A percentile compares a stretch with the other conserved stretches of the same genome.
These are phyloP conservation scores for Candida quercuum DNA, from an alignment of 805 yeast genomes.

Conservation along the genomic window DNA sequence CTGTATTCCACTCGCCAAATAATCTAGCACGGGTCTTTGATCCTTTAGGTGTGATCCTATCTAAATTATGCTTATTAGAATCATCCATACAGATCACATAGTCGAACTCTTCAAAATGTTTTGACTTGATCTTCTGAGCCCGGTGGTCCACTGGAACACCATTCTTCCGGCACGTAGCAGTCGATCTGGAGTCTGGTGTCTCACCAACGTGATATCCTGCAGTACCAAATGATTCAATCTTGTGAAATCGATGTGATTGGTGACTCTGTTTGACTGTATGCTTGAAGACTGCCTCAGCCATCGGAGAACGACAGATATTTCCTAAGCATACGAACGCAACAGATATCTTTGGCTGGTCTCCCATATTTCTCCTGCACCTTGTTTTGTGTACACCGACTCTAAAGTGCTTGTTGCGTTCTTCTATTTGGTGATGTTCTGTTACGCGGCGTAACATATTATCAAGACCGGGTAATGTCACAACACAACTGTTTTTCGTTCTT, in stretches of 20 bases:
- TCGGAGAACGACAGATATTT: constrained; percentile 92
- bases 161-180: constrained; percentile 59
- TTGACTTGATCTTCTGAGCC: constrained; percentile 60
- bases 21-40: constrained; percentile 46
- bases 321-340: constrained; percentile 93
- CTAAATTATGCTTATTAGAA: constrained; percentile 46
- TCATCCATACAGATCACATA: constrained; percentile 71
- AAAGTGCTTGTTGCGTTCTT: constrained; percentile 7
- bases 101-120: constrained; percentile 55
- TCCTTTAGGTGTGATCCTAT: constrained; percentile 45
- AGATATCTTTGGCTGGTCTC: no score
- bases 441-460: no score
- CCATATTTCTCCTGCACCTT: no score
- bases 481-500: no score
- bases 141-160: constrained; percentile 70
- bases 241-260: constrained; percentile 34
- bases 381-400: no score
- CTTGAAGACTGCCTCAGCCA: constrained; percentile 92
- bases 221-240: constrained; percentile 86
- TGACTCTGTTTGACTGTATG: constrained; percentile 54
- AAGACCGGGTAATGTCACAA: no score
- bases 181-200: constrained; percentile 71
- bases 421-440: no score
- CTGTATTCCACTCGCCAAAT: constrained; percentile 80
- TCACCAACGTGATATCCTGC: constrained; percentile 82